Conservation (phyloP, 441 rosid species). For the Gossypium davidsonii region DNA sequence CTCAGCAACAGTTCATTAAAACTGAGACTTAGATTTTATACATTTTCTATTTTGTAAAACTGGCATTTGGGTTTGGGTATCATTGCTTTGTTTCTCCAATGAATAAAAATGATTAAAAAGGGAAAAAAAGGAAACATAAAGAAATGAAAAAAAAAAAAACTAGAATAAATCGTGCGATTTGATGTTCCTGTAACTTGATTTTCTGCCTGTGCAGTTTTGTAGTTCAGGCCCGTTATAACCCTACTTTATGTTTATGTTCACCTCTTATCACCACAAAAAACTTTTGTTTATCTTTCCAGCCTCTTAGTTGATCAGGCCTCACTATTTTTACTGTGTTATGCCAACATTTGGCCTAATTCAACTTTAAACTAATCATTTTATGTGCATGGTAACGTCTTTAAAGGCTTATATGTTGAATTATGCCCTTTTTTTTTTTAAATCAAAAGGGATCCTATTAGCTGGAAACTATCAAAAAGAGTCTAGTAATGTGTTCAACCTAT, state of each 20-base stretch:
- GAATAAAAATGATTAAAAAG: too few species aligned
- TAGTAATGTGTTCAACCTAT: too few species aligned
- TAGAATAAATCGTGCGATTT: neutral
- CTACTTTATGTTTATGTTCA: neutral
- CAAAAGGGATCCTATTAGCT: too few species aligned
- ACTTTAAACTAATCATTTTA: neutral
- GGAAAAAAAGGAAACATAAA: neutral
- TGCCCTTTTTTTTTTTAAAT: too few species aligned
- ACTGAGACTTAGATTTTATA: neutral
- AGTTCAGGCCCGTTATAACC: neutral
- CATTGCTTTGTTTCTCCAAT: neutral
- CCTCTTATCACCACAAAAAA: neutral
- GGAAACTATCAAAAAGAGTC: too few species aligned
- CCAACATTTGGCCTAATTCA: neutral
- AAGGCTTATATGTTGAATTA: too few species aligned
- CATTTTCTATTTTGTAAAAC: neutral
- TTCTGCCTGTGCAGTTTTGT: neutral
- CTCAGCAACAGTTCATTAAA: neutral
- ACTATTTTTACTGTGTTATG: neutral
- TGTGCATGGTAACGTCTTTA: neutral
- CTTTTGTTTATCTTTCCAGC: neutral
- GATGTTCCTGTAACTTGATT: neutral
- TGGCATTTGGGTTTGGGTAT: neutral
- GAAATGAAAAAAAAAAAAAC: neutral
- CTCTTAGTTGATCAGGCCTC: neutral